Percentiles rank a stretch among this genome's conserved stretches.
Evolutionary conservation across 192 early-diverging fungal species (phyloP).

Genomic region (Coemansia javaensis): DNA sequence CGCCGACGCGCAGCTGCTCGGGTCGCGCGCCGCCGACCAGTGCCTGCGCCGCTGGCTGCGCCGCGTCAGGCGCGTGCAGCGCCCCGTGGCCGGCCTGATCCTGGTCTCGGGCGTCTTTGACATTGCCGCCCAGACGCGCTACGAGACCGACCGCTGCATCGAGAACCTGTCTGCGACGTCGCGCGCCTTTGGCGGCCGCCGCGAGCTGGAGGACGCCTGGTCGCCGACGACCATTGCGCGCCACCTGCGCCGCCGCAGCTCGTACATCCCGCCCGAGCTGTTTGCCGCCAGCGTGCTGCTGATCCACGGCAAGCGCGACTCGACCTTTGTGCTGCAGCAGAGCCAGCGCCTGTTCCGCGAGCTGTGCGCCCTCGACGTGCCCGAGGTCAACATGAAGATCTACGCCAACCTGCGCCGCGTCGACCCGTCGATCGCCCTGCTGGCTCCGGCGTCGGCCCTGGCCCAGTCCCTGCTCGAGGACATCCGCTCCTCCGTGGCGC

Average conservation of each 20-base stretch:
- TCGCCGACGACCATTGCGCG: conserved; percentile 41
- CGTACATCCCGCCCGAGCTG: conserved; percentile 33
- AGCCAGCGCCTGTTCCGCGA: conserved; percentile 48
- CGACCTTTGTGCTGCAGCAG: conserved; percentile 47
- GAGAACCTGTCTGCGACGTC: conserved; percentile 40
- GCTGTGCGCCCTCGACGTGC: conserved; percentile 43
- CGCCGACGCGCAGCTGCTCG: conserved; percentile 34
- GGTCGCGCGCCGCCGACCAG: conserved; percentile 25
- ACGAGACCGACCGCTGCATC: conserved; percentile 47
- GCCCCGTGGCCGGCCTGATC: conserved; percentile 40
- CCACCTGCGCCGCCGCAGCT: conserved; percentile 29
- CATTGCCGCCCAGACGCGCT: conserved; percentile 37
- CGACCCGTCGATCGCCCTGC: conserved; percentile 45
- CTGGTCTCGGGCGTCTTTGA: conserved; percentile 49
- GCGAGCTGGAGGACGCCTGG: conserved; percentile 42
- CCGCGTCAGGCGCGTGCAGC: conserved; percentile 24
- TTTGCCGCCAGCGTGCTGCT: conserved; percentile 40
- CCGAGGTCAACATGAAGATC: conserved; percentile 50
- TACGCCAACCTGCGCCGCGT: conserved; percentile 49
- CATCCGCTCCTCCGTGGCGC: conserved; percentile 37
- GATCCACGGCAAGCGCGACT: conserved; percentile 45
- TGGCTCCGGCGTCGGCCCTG: conserved; percentile 42
- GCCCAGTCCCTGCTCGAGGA: conserved; percentile 48
- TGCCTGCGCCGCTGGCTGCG: conserved; percentile 24
- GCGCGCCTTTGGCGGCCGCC: conserved; percentile 19